phyloP scores from a whole-genome alignment of 192 early-diverging fungal species.

The Mortierella hygrophila region DNA sequence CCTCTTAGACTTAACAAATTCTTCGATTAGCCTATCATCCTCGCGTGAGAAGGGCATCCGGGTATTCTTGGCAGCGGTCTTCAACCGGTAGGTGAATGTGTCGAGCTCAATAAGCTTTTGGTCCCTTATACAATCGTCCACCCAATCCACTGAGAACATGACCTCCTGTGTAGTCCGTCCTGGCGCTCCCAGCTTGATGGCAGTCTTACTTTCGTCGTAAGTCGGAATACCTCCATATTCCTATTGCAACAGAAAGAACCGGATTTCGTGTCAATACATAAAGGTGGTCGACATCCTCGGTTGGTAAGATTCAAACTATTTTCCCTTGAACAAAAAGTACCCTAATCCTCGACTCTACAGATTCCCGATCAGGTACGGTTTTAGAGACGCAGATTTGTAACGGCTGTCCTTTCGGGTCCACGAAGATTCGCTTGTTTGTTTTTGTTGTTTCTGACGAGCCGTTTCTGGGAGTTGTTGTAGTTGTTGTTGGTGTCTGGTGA shows the following conservation, averaged over 20 bases:
- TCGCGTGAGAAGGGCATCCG: background rate
- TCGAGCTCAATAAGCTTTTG: background rate
- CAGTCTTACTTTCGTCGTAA: slow-evolving; percentile 1
- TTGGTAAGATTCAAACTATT: background rate
- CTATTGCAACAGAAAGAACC: background rate
- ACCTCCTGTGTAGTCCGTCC: slow-evolving; percentile 7
- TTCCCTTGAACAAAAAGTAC: background rate
- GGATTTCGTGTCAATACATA: background rate
- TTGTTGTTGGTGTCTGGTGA: background rate
- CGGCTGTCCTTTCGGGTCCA: slow-evolving; percentile 6
- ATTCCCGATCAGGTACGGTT: background rate
- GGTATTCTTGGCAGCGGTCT: background rate
- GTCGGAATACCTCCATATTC: slow-evolving; percentile 18
- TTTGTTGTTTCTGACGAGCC: background rate
- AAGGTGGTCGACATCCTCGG: background rate
- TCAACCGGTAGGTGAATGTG: slow-evolving; percentile 9
- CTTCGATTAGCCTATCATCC: slow-evolving; percentile 14
- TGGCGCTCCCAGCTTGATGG: slow-evolving; percentile 18
- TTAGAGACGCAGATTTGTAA: slow-evolving; percentile 29
- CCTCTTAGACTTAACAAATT: slow-evolving; percentile 9
- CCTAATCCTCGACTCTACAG: slow-evolving; percentile 19
- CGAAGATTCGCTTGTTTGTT: slow-evolving; percentile 2
- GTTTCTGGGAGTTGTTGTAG: background rate
- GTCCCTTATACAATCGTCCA: slow-evolving; percentile 18
- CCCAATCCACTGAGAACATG: slow-evolving; percentile 33